Evolutionary conservation across 805 yeast genomes (phyloP).

Genomic region (Limtongia smithiae): DNA sequence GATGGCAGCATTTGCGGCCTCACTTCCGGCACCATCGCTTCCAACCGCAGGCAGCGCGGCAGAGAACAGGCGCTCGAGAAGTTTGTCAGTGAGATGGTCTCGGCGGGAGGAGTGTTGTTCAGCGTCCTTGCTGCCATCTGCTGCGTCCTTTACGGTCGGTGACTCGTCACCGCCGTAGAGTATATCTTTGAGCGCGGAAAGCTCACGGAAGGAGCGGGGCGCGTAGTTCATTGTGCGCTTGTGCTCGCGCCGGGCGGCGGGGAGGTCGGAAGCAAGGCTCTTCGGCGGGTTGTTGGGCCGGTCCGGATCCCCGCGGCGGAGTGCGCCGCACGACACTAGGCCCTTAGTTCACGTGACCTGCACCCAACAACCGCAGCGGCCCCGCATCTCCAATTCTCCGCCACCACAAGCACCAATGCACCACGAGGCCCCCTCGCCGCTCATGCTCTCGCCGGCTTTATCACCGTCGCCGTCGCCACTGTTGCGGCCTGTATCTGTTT

Average conservation of each 20-base stretch:
- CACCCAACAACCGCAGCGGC: neutral
- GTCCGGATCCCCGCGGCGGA: too few relatives aligned
- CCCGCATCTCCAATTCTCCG: neutral
- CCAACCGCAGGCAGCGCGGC: conserved; percentile 18
- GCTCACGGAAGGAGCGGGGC: conserved; percentile 24
- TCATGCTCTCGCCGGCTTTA: conserved; percentile 6
- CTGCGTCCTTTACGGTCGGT: neutral
- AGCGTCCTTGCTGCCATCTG: conserved; percentile 1
- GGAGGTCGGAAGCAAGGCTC: too few relatives aligned
- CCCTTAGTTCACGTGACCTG: neutral
- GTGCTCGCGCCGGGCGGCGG: too few relatives aligned
- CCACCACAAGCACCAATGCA: neutral
- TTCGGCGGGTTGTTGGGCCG: too few relatives aligned
- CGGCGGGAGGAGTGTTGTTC: conserved; percentile 2
- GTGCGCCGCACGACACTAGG: too few relatives aligned
- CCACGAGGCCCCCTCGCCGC: conserved; percentile 12
- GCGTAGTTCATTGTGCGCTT: conserved; percentile 28
- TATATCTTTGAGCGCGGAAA: conserved; percentile 24
- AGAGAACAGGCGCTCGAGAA: conserved; percentile 23
- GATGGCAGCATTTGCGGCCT: conserved; percentile 5
- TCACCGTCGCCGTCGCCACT: neutral
- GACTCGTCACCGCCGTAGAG: conserved; percentile 22
- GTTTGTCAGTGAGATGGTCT: conserved; percentile 25
- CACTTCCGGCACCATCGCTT: conserved; percentile 3
- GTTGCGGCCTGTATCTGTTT: neutral